phyloP scores from a whole-genome alignment of 345 rosid species.

The Hibiscus syriacus region DNA sequence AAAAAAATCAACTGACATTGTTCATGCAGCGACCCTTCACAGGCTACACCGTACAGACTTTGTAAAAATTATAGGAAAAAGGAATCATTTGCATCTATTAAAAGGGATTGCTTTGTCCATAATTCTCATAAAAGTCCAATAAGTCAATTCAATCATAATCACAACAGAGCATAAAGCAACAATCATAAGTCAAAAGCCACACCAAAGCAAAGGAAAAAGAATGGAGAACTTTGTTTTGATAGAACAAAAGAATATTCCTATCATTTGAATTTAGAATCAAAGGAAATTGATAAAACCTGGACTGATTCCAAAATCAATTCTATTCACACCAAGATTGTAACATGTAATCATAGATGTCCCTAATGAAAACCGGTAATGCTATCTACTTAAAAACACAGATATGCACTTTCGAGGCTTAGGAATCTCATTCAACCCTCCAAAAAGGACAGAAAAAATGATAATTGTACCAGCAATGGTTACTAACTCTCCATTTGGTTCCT shows the following conservation, averaged over 20 bases:
- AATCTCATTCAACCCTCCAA: background rate
- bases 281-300: background rate
- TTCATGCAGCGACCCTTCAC: background rate
- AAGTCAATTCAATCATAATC: conserved; percentile 23
- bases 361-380: background rate
- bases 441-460: background rate
- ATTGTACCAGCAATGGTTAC: background rate
- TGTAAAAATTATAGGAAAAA: background rate
- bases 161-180: background rate
- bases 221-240: background rate
- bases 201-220: background rate
- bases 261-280: background rate
- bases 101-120: conserved; percentile 16
- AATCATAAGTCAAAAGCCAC: conserved; percentile 12
- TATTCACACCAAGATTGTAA: background rate
- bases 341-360: background rate
- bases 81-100: conserved; percentile 8
- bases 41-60: background rate
- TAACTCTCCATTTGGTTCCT: conserved; percentile 6
- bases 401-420: background rate
- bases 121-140: conserved; percentile 26
- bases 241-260: conserved; percentile 10
- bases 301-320: background rate
- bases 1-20: conserved; percentile 2
- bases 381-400: background rate